A percentile compares a stretch with the other conserved stretches of the same genome.
Evolutionary conservation across 2,329 filamentous ascomycete genomes (phyloP).

Genomic region (Plenodomus biglobosus): DNA sequence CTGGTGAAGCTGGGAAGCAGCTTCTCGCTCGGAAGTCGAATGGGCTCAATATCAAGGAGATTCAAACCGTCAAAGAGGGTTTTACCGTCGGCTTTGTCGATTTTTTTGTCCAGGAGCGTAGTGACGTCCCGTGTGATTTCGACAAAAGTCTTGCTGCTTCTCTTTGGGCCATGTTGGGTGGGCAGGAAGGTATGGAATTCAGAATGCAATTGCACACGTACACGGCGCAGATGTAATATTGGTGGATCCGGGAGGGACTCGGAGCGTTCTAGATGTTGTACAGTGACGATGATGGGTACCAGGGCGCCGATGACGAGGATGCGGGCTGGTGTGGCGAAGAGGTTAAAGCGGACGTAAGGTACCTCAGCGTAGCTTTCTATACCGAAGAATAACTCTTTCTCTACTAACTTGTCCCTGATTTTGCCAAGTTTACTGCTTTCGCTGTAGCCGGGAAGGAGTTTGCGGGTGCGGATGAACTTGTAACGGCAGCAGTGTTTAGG

Average conservation of each 20-base stretch:
- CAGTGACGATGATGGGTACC: conserved; percentile 17
- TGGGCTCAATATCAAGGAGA: conserved; percentile 10
- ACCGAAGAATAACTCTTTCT: conserved; percentile 27
- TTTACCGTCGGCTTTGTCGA: conserved; percentile 15
- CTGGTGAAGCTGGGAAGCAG: conserved; percentile 28
- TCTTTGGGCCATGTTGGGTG: conserved; percentile 5
- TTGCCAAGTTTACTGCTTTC: conserved; percentile 20
- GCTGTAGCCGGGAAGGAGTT: conserved; percentile 21
- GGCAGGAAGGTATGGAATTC: conserved; percentile 18
- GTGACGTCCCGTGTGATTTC: conserved; percentile 11
- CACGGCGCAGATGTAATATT: conserved; percentile 23
- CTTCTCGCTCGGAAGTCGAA: conserved; percentile 8
- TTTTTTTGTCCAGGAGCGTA: conserved; percentile 20
- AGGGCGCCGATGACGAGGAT: conserved; percentile 21
- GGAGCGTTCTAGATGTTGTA: conserved; percentile 30
- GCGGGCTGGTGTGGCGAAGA: conserved; percentile 23
- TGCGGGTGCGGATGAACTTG: conserved; percentile 28
- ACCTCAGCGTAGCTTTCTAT: conserved; percentile 20
- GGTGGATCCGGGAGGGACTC: conserved; percentile 26
- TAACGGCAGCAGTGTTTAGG: conserved; percentile 22
- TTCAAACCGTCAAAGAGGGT: conserved; percentile 19
- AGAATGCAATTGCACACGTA: conserved; percentile 25
- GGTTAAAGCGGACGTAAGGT: conserved; percentile 25
- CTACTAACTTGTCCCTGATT: conserved; percentile 23
- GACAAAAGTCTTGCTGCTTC: conserved; percentile 5